Conservation (phyloP, 805 yeast genomes). For the Metschnikowia lunata region DNA sequence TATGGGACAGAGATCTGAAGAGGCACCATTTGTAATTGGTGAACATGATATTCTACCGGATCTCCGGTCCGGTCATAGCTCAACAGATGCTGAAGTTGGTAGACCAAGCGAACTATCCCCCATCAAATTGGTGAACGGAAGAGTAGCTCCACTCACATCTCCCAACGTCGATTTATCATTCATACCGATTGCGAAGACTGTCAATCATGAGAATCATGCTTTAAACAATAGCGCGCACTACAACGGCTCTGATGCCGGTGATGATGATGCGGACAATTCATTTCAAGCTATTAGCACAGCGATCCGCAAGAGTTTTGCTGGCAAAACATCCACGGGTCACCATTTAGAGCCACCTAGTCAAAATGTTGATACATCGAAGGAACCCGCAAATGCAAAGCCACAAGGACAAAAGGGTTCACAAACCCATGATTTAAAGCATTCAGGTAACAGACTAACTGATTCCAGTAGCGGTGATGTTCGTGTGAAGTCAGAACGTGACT, state of each 20-base stretch:
- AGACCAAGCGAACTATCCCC: slow-evolving; percentile 3
- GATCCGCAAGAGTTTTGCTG: slow-evolving; percentile 42
- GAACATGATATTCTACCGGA: no score
- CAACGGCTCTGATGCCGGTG: background rate
- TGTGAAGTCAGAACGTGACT: slow-evolving; percentile 1
- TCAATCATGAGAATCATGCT: slow-evolving; percentile 6
- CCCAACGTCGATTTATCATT: slow-evolving; percentile 21
- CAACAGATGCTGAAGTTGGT: no score
- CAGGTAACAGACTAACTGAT: no score
- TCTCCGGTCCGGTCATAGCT: no score
- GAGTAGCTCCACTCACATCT: slow-evolving; percentile 13
- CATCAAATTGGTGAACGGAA: slow-evolving; percentile 3
- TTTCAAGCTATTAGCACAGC: slow-evolving; percentile 47
- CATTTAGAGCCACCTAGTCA: background rate
- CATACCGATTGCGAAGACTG: slow-evolving; percentile 19
- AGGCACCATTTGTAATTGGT: no score
- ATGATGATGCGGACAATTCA: slow-evolving; percentile 30
- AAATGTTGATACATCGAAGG: background rate
- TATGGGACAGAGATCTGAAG: no score
- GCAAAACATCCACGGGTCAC: slow-evolving; percentile 19
- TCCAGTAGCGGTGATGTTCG: background rate
- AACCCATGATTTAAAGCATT: no score
- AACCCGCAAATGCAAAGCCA: background rate
- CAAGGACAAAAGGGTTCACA: no score
- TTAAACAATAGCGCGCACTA: background rate